Evolutionary conservation across 768 basidiomycete species (phyloP).

Genomic region (Lactarius hatsudake): DNA sequence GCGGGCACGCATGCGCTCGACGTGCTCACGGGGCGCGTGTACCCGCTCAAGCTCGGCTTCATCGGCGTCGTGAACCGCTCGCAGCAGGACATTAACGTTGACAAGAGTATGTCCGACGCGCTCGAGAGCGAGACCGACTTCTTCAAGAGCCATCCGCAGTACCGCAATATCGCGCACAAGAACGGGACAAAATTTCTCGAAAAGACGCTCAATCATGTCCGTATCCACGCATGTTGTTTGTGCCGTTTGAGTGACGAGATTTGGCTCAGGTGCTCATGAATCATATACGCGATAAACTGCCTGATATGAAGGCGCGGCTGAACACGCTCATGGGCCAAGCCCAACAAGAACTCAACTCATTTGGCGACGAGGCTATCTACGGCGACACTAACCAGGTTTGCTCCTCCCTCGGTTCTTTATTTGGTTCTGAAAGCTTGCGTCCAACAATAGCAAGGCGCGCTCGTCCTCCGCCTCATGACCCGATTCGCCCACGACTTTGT

Average conservation of each 20-base stretch:
- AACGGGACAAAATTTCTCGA: constrained; percentile 97
- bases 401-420: not conserved
- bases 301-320: constrained; percentile 97
- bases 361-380: constrained; percentile 89
- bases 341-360: constrained; percentile 95
- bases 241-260: not conserved
- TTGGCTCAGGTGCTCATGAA: constrained; percentile 79
- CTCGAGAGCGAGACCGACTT: constrained; percentile 84
- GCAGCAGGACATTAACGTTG: constrained; percentile 92
- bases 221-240: constrained; percentile 26
- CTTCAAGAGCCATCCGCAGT: constrained; percentile 85
- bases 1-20: constrained; percentile 98
- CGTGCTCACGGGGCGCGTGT: constrained; percentile 93
- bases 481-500: constrained; percentile 97
- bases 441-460: constrained; percentile 64
- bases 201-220: constrained; percentile 88
- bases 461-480: constrained; percentile 96
- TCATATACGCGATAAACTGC: constrained; percentile 97
- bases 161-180: constrained; percentile 93
- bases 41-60: constrained; percentile 97
- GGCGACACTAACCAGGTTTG: constrained; percentile 83
- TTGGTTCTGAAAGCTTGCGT: not conserved
- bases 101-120: constrained; percentile 84
- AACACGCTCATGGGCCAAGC: constrained; percentile 99
- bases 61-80: constrained; percentile 97